Evolutionary conservation across 2,329 filamentous ascomycete genomes (phyloP), one percentile per base, ranked within the genome.

Genomic region (Salinomyces thailandicus): DNA sequence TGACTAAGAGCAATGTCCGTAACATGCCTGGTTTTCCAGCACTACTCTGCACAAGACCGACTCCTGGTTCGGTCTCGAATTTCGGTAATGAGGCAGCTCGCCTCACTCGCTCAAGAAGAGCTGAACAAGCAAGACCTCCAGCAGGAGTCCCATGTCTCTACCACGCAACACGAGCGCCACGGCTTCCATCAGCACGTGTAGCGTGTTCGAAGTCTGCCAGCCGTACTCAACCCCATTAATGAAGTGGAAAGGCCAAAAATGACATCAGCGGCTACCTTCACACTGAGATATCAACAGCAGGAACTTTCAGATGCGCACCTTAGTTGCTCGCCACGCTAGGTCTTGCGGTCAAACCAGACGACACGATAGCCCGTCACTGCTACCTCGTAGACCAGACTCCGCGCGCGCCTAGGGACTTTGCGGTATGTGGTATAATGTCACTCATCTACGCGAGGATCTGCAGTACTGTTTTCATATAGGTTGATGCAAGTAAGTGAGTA

Each of bases 281-380:
- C n/a, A n/a, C n/a, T n/a, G n/a, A n/a, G n/a, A n/a, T n/a, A n/a
- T n/a, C n/a, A n/a, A n/a, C n/a, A n/a, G n/a, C n/a, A n/a, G n/a
- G n/a, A n/a, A n/a, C 45, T 40, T 36, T 47, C 40, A 72, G 33
- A 64, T 66, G 0, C 68, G 69, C 2, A 68, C 69, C 41, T 72
- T 62, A 1, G 55, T 59, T 1, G 69, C 67, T 3, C 69, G 69
- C 69, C 69, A 72, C 2, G 70, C 62, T 2, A 26, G 22, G 9
- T 9, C 22, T n/a, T 26, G 22, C 9, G 22, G n/a, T n/a, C 22
- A 26, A n/a, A n/a, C 22, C n/a, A 26, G n/a, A 26, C n/a, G 22
- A n/a, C 22, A 26, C n/a, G n/a, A n/a, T 26, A 26, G 9, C 22
- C 22, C 9, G 22, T n/a, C n/a, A 26, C 22, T 9, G 22, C 22